Evolutionary conservation across 2,329 filamentous ascomycete species (phyloP), one percentile per base, ranked within the genome.

Genomic region (Pseudogymnoascus sp.): DNA sequence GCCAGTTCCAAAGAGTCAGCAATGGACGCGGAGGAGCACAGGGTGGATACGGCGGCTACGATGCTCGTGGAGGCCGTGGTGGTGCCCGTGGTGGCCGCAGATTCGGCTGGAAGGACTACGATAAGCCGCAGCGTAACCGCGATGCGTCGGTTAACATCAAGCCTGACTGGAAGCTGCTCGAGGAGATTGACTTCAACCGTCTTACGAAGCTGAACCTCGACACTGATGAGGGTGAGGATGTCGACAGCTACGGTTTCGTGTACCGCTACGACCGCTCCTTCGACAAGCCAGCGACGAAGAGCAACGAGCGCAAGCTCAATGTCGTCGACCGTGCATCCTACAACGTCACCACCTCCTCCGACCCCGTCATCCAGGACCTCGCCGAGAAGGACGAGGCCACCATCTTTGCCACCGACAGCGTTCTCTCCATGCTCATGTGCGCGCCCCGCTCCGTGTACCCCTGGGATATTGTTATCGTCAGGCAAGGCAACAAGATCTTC

Each of bases 391-490:
- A 96, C 72, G 92, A 97, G 78, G 94, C 92, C 53, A 94, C 90
- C 68, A 93, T 99, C 71, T 99, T 97, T 73, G 91, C 94, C 65
- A 97, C 94, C 47, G 92, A 97, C 76, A 96, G 88, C 77, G 92
- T 99, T 70, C 85, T 99, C 63, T 97, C 93, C 67, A 97, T 97
- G 91, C 87, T 99, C 70, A 99, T 99, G 94, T 99, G 94, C 78
- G 87, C 94, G 59, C 90, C 94, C 63, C 90, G 95, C 71, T 96
- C 91, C 62, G 90, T 99, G 65, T 97, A 97, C 81, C 92, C 92
- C 43, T 99, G 94, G 94, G 94, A 99, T 76, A 87, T 99, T 70
- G 88, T 99, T 73, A 95, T 99, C 71, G 81, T 91, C 65, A 87
- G 90, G 75, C 91, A 95, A 75, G 91, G 89, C 75, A 90, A 92